These are phyloP conservation scores for Porcisia hertigi DNA, from an alignment of 208 protist genomes.

Conservation along the genomic window DNA sequence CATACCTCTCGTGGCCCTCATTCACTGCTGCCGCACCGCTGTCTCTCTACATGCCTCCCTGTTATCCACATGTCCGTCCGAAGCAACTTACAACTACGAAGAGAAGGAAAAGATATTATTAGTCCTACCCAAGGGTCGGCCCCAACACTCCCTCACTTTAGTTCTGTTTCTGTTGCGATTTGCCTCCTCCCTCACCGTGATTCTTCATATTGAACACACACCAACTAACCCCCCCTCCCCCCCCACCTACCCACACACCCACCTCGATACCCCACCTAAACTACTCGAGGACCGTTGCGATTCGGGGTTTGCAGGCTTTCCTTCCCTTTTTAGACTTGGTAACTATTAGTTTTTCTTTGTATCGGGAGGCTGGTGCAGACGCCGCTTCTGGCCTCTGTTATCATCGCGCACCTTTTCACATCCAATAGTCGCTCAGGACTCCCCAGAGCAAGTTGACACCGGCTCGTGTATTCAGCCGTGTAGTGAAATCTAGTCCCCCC, in stretches of 20 bases:
- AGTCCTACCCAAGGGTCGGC: neutral
- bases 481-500: no score
- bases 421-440: neutral
- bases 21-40: neutral
- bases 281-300: neutral
- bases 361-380: neutral
- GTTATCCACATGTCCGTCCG: no score
- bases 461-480: neutral
- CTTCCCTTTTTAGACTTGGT: neutral
- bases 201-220: neutral
- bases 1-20: neutral
- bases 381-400: neutral
- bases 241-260: conserved; percentile 1
- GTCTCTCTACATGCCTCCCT: neutral
- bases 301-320: neutral
- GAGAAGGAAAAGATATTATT: neutral
- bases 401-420: neutral
- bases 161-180: neutral
- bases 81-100: neutral
- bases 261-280: neutral
- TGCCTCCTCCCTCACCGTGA: neutral
- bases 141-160: neutral
- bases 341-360: neutral
- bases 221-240: neutral
- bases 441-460: neutral